phyloP scores from a whole-genome alignment of 768 basidiomycete genomes.

The Termitomyces sp. region DNA sequence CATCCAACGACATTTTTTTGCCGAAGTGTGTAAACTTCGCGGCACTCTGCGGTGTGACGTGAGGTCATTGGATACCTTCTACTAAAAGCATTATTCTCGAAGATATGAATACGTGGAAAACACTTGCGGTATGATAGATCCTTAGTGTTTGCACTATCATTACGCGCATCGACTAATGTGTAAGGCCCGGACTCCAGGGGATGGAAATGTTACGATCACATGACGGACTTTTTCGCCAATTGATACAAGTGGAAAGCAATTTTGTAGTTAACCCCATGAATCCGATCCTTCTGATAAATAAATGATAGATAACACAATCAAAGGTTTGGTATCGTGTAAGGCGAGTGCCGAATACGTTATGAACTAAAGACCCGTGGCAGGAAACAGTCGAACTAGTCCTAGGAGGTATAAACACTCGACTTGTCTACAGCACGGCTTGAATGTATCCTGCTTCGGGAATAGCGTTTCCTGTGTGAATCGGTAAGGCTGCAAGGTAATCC shows the following conservation, averaged over 20 bases:
- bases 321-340: background rate
- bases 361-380: background rate
- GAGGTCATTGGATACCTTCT: background rate
- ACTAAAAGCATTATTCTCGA: background rate
- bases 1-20: background rate
- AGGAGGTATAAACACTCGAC: background rate
- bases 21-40: background rate
- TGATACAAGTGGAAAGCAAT: background rate
- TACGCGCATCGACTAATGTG: too few relatives aligned
- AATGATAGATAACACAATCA: background rate
- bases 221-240: background rate
- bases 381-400: background rate
- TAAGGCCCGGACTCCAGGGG: background rate
- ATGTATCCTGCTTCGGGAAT: conserved; percentile 28
- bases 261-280: background rate
- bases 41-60: too few relatives aligned
- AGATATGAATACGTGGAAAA: background rate
- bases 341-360: background rate
- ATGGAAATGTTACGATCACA: background rate
- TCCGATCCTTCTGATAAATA: background rate
- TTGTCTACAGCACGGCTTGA: conserved; percentile 36
- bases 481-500: conserved; percentile 31
- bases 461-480: conserved; percentile 38
- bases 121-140: background rate
- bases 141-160: too few relatives aligned